Evolutionary conservation across 306 rosid species (phyloP), one percentile per base, ranked within the genome.

Genomic region (Cucurbita ficifolia): DNA sequence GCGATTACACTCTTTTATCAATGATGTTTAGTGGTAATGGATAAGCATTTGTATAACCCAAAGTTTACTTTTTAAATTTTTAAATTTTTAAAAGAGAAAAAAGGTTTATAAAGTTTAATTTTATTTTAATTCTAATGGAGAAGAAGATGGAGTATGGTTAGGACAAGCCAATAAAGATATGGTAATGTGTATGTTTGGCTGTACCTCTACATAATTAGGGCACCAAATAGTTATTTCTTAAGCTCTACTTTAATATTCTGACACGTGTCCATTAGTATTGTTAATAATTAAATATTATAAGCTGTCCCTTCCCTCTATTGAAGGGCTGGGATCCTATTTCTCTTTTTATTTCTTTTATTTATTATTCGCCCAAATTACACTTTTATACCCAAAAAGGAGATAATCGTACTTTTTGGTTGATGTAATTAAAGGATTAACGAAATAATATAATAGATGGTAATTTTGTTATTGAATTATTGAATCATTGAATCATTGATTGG

Each of bases 101-200:
- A 71, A 40, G 6, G 49, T 74, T 72, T 72, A 52, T 76, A 42
- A 76, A 38, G 56, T 72, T 59, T 4, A 7, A 7, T 65, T 43
- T 65, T 18, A 65, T 43, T 68, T 67, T 9, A 67, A 43, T 68
- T 74, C 38, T 49, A 61, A 78, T 75, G 10, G 56, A 69, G 40
- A 68, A 81, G 76, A 76, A 76, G 59, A 68, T 76, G 85, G 74
- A 81, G 10, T 75, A 69, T 56, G 75, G 60, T 51, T 79, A 81
- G 78, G 83, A 84, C 86, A 84, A 80, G 53, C 89, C 90, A 85
- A 91, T 86, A 74, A 76, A 43, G 71, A 7, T 74, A 33, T 51
- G 77, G 76, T 67, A 78, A 73, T 78, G 86, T 87, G 92, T 73
- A 83, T 78, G 73, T 74, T 78, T 51, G 64, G 80, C 71, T 80